A percentile compares a stretch with the other conserved stretches of the same genome.
These are phyloP conservation scores for Pezicula rhizophila DNA, from an alignment of 2,329 filamentous ascomycete genomes.

Conservation along the genomic window DNA sequence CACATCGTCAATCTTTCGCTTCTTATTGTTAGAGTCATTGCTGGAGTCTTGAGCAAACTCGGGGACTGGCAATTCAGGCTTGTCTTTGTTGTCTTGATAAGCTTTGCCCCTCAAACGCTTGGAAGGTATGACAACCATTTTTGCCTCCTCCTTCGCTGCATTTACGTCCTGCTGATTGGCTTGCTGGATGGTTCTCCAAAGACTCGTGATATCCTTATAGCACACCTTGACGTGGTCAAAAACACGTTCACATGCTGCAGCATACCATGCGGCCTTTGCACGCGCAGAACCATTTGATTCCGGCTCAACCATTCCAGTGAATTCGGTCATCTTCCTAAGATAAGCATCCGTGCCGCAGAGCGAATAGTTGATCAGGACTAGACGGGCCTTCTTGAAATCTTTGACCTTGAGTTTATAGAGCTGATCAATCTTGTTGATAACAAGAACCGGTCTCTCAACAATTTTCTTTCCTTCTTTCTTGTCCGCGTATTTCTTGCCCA, in stretches of 20 bases:
- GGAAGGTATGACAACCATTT: constrained; percentile 11
- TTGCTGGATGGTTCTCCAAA: constrained; percentile 20
- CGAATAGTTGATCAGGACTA: constrained; percentile 48
- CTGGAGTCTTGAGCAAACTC: no score
- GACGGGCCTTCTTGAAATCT: constrained; percentile 41
- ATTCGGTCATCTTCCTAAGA: constrained; percentile 39
- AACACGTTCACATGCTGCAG: constrained; percentile 35
- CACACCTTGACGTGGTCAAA: constrained; percentile 27
- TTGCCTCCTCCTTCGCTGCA: constrained; percentile 23
- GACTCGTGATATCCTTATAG: constrained; percentile 1
- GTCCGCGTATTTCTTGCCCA: constrained; percentile 31
- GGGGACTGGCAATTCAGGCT: neutral
- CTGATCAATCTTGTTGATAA: constrained; percentile 33
- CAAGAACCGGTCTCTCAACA: constrained; percentile 28
- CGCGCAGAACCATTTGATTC: constrained; percentile 32
- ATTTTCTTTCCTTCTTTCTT: constrained; percentile 7
- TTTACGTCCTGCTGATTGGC: constrained; percentile 21
- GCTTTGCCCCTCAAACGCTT: constrained; percentile 24
- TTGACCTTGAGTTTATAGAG: constrained; percentile 36
- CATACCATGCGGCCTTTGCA: constrained; percentile 46
- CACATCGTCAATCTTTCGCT: no score
- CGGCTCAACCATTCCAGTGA: constrained; percentile 35
- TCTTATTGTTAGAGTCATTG: no score
- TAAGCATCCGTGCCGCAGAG: constrained; percentile 43
- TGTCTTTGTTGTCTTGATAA: constrained; percentile 11